Conservation (phyloP, 176 grass and related monocot species). For the Bolboschoenus planiculmis region DNA sequence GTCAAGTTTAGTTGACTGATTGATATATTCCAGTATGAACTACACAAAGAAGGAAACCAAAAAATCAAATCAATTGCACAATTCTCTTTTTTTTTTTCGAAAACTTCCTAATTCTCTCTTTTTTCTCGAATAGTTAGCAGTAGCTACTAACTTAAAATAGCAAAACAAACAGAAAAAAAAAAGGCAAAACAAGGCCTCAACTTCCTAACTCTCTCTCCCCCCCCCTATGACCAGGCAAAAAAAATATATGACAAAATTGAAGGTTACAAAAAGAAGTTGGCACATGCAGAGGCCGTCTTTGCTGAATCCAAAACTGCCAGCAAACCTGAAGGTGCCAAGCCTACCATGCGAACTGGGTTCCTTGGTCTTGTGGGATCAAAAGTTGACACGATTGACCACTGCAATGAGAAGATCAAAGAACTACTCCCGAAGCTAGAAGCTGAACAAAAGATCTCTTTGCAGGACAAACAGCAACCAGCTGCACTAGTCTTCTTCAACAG, state of each 20-base stretch:
- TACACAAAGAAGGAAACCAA: not conserved
- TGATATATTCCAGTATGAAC: not conserved
- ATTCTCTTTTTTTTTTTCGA: too few species aligned
- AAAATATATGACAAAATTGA: conserved; percentile 81
- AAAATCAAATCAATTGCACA: not conserved
- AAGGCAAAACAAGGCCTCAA: too few species aligned
- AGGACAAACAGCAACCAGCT: conserved; percentile 62
- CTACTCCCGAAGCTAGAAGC: conserved; percentile 70
- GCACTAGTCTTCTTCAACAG: conserved; percentile 85
- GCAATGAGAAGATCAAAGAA: conserved; percentile 73
- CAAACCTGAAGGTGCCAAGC: conserved; percentile 55
- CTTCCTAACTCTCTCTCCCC: not conserved
- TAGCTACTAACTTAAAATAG: too few species aligned
- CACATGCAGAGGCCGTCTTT: conserved; percentile 58
- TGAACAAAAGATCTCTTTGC: conserved; percentile 59
- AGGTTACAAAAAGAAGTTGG: conserved; percentile 71
- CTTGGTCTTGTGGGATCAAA: conserved; percentile 77
- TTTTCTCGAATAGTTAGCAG: too few species aligned
- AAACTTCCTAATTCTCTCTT: too few species aligned
- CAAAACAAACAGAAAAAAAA: too few species aligned
- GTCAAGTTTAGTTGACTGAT: too few species aligned
- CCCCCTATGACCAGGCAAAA: conserved; percentile 39
- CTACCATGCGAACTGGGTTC: conserved; percentile 61
- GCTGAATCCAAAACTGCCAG: conserved; percentile 51
- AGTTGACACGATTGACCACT: conserved; percentile 81